A percentile compares a stretch with the other conserved stretches of the same genome.
These are phyloP conservation scores for Erythrobasidium hasegawianum DNA, from an alignment of 1,284 basidiomycete species.

Conservation along the genomic window DNA sequence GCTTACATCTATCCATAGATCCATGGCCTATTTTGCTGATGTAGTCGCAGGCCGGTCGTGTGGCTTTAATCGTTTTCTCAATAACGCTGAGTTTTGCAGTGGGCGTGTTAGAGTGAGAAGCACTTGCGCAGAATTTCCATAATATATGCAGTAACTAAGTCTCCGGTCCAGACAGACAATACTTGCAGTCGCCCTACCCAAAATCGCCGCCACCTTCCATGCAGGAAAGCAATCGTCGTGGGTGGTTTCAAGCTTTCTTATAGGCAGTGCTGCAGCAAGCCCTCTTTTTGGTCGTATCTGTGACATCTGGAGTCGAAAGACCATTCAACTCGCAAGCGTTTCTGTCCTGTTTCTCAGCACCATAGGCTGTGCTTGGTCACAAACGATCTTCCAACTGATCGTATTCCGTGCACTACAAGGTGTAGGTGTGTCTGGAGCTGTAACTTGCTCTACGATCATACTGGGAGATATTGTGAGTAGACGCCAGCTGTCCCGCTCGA, in stretches of 20 bases:
- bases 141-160: too few species aligned
- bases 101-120: conserved; percentile 17
- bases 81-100: conserved; percentile 3
- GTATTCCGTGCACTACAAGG: conserved; percentile 7
- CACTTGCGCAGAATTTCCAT: too few species aligned
- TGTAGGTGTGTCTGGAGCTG: conserved; percentile 4
- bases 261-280: conserved; percentile 15
- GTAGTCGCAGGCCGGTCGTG: not conserved
- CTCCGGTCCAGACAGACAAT: conserved; percentile 29
- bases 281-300: conserved; percentile 23
- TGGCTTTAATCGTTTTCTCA: conserved; percentile 1
- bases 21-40: not conserved
- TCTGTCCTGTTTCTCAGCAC: conserved; percentile 22
- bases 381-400: conserved; percentile 13
- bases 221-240: conserved; percentile 16
- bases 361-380: conserved; percentile 7
- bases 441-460: not conserved
- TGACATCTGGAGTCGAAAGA: conserved; percentile 23
- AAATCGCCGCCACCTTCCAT: conserved; percentile 22
- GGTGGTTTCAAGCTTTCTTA: conserved; percentile 18
- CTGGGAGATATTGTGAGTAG: conserved; percentile 13
- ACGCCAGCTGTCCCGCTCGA: too few species aligned
- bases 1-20: too few species aligned
- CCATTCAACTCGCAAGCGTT: conserved; percentile 1
- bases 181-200: conserved; percentile 19